Evolutionary conservation across 176 grass and related monocot species (phyloP).

Genomic region (Eremochloa ophiuroides): DNA sequence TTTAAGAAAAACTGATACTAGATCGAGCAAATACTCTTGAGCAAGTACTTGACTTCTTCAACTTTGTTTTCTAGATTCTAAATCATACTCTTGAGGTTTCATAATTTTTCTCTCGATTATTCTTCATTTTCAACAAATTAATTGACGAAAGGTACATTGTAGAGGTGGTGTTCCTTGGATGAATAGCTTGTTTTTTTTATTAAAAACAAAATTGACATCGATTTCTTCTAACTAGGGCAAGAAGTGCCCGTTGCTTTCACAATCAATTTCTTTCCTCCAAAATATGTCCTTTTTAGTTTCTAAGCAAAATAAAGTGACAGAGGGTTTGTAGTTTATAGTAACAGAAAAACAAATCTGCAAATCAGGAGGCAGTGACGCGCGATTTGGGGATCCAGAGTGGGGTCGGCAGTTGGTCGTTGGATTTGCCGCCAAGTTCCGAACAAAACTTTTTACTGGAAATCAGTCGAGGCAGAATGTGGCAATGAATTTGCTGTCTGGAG

Average conservation of each 20-base stretch:
- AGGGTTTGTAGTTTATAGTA: background rate
- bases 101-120: background rate
- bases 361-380: background rate
- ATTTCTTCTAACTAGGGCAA: background rate
- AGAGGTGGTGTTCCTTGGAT: background rate
- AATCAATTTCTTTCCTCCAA: background rate
- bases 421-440: constrained; percentile 30
- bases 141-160: background rate
- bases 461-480: background rate
- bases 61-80: background rate
- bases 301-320: constrained; percentile 10
- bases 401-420: constrained; percentile 35
- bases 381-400: constrained; percentile 12
- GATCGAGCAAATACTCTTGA: too few species aligned
- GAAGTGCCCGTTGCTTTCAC: background rate
- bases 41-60: background rate
- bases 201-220: background rate
- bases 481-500: background rate
- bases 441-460: background rate
- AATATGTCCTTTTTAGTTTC: background rate
- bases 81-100: background rate
- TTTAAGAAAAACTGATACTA: background rate
- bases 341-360: background rate
- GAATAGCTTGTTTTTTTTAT: background rate
- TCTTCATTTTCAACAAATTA: background rate